phyloP scores from a whole-genome alignment of 2,329 filamentous ascomycete genomes.

The Colletotrichum aenigma region DNA sequence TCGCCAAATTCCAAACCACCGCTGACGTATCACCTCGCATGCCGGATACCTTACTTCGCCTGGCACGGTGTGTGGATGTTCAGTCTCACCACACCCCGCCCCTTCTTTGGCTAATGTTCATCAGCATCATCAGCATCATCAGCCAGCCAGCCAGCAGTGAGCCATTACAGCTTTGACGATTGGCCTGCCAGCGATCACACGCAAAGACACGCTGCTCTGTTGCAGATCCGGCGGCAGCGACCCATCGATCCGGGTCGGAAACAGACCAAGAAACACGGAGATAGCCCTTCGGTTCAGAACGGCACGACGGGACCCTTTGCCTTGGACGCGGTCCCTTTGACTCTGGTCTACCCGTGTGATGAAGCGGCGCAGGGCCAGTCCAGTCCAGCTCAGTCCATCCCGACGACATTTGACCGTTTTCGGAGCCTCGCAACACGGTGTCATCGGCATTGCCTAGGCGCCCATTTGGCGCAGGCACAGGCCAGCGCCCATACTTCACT shows the following conservation, averaged over 20 bases:
- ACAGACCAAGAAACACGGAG: neutral
- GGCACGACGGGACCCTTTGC: neutral
- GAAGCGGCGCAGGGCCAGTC: neutral
- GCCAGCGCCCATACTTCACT: neutral
- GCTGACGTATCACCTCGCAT: constrained; percentile 2
- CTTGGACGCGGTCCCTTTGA: neutral
- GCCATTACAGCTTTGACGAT: neutral
- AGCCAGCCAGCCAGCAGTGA: neutral
- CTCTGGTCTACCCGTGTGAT: neutral
- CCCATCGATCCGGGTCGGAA: constrained; percentile 7
- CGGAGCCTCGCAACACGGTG: constrained; percentile 12
- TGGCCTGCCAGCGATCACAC: neutral
- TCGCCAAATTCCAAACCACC: neutral
- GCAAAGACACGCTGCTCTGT: constrained; percentile 1
- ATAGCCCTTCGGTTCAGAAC: neutral
- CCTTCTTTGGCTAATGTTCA: neutral
- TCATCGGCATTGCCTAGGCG: constrained; percentile 8
- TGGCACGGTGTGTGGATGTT: neutral
- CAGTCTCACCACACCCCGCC: constrained; percentile 3
- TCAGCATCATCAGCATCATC: neutral
- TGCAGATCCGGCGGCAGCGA: constrained; percentile 11
- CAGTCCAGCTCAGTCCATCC: neutral
- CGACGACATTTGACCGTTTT: constrained; percentile 7
- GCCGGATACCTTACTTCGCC: neutral
- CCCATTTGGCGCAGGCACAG: constrained; percentile 4